A percentile compares a stretch with the other conserved stretches of the same genome.
phyloP scores from a whole-genome alignment of 164 flowering plant genomes.

The Chimonanthus praecox region DNA sequence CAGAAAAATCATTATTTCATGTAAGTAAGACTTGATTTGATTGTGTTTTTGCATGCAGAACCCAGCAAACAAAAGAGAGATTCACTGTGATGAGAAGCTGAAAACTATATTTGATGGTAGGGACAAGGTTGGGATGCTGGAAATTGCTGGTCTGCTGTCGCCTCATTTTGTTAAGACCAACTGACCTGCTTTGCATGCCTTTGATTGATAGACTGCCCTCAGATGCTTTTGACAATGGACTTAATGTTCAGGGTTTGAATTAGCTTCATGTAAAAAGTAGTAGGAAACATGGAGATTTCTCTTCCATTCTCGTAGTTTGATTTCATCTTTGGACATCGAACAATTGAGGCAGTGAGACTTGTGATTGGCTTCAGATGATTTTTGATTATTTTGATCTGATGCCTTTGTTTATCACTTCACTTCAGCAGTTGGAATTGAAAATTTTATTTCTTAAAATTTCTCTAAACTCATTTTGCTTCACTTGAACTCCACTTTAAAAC shows the following conservation, averaged over 20 bases:
- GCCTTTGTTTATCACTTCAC: no score
- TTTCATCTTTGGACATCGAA: no score
- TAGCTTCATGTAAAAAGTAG: neutral
- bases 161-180: constrained; percentile 48
- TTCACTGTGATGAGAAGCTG: constrained; percentile 65
- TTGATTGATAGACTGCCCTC: neutral
- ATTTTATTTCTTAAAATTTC: no score
- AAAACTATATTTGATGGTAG: constrained; percentile 60
- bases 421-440: no score
- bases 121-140: constrained; percentile 55
- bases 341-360: no score
- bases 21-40: neutral
- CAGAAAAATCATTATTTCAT: neutral
- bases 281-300: neutral
- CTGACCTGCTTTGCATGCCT: constrained; percentile 12
- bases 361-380: no score
- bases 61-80: constrained; percentile 50
- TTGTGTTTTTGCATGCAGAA: constrained; percentile 32
- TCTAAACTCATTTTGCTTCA: no score
- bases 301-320: no score
- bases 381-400: no score
- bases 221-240: neutral
- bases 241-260: neutral
- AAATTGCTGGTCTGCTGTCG: constrained; percentile 42
- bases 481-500: no score